phyloP scores from a whole-genome alignment of 176 grass and related monocot species.

The Musa acuminata region DNA sequence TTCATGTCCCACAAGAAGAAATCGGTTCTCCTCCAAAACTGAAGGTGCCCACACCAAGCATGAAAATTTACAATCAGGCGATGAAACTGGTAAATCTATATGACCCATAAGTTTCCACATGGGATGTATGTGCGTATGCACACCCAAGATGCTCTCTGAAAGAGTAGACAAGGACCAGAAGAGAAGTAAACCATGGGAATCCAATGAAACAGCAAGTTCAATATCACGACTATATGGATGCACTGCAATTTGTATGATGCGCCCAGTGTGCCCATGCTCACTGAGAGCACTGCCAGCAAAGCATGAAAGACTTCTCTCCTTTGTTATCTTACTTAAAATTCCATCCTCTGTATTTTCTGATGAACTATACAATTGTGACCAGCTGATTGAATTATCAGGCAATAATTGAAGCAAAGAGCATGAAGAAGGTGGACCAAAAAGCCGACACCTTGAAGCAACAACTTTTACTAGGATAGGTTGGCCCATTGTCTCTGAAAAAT shows the following conservation, averaged over 20 bases:
- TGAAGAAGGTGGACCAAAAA: slow-evolving; percentile 48
- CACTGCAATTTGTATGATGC: slow-evolving; percentile 57
- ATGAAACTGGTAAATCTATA: slow-evolving; percentile 40
- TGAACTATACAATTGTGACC: slow-evolving; percentile 28
- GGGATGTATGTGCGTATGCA: slow-evolving; percentile 43
- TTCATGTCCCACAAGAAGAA: slow-evolving; percentile 70
- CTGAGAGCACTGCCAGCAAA: slow-evolving; percentile 36
- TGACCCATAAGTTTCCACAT: slow-evolving; percentile 62
- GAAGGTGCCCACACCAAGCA: slow-evolving; percentile 78
- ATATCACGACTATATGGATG: slow-evolving; percentile 59
- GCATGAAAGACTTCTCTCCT: slow-evolving; percentile 32
- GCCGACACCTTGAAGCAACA: slow-evolving; percentile 45
- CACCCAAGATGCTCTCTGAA: slow-evolving; percentile 41
- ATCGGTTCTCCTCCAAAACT: slow-evolving; percentile 41
- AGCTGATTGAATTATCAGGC: slow-evolving; percentile 44
- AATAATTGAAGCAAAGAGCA: slow-evolving; percentile 83
- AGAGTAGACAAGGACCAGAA: slow-evolving; percentile 83
- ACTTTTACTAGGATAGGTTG: slow-evolving; percentile 48
- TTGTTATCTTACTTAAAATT: slow-evolving; percentile 28
- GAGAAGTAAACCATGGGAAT: slow-evolving; percentile 58
- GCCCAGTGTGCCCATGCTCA: slow-evolving; percentile 56
- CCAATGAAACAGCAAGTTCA: slow-evolving; percentile 76
- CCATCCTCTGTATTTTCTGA: slow-evolving; percentile 29
- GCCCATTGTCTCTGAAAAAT: slow-evolving; percentile 21
- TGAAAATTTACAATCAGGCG: slow-evolving; percentile 47